Evolutionary conservation across 2,329 filamentous ascomycete species (phyloP).

Genomic region (Xylaria sp.): DNA sequence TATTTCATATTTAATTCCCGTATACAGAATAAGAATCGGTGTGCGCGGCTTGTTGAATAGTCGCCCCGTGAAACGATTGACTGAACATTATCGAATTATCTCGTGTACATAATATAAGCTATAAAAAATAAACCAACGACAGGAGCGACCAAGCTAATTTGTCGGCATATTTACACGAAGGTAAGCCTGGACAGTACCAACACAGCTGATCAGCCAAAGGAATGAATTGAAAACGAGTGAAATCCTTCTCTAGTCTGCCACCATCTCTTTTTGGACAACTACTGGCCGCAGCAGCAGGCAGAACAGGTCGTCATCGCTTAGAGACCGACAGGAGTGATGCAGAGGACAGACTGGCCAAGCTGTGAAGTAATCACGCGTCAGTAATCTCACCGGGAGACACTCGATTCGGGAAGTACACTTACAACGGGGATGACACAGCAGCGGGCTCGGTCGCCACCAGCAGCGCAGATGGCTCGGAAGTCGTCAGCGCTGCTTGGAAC

Average conservation of each 20-base stretch:
- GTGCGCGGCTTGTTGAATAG: neutral
- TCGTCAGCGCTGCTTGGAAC: constrained; percentile 53
- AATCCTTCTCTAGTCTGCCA: neutral
- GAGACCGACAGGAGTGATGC: constrained; percentile 1
- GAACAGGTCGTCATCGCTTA: neutral
- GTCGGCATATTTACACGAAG: neutral
- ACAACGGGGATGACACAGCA: constrained; percentile 63
- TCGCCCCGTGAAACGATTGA: neutral
- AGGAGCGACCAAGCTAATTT: neutral
- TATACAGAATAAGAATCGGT: neutral
- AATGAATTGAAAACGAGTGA: neutral
- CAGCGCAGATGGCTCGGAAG: constrained; percentile 58
- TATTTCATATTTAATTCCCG: too few relatives aligned
- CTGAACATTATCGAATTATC: constrained; percentile 2
- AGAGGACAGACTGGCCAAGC: constrained; percentile 23
- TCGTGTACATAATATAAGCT: constrained; percentile 3
- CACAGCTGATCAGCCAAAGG: neutral
- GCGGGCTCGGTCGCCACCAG: constrained; percentile 58
- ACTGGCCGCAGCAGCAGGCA: neutral
- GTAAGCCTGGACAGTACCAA: neutral
- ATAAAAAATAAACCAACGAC: neutral
- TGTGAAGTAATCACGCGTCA: neutral
- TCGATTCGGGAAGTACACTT: constrained; percentile 28
- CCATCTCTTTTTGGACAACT: neutral
- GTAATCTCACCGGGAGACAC: neutral